These are phyloP conservation scores for Coprinopsis marcescibilis DNA, from an alignment of 768 basidiomycete genomes.

Conservation along the genomic window DNA sequence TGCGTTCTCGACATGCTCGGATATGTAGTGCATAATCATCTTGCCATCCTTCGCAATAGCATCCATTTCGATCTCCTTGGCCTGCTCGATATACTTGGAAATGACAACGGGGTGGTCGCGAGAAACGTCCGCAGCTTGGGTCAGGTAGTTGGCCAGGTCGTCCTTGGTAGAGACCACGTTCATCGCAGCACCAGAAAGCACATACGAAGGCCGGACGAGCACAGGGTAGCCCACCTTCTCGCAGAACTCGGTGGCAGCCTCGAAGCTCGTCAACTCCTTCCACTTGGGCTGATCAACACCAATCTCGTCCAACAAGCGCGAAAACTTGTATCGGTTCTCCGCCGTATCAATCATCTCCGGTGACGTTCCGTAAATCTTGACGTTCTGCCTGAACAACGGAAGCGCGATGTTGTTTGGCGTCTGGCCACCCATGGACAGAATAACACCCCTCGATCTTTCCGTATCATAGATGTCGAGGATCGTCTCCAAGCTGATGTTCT, in stretches of 20 bases:
- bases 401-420: slow-evolving; percentile 98
- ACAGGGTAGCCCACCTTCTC: slow-evolving; percentile 92
- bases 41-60: slow-evolving; percentile 96
- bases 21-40: slow-evolving; percentile 99
- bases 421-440: slow-evolving; percentile 97
- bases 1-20: slow-evolving; percentile 98
- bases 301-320: slow-evolving; percentile 93
- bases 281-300: slow-evolving; percentile 97
- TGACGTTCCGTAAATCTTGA: slow-evolving; percentile 97
- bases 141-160: slow-evolving; percentile 87
- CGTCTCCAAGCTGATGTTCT: slow-evolving; percentile 95
- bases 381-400: slow-evolving; percentile 92
- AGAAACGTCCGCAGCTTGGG: slow-evolving; percentile 93
- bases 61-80: slow-evolving; percentile 99
- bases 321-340: slow-evolving; percentile 99
- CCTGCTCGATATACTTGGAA: slow-evolving; percentile 98
- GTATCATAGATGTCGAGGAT: slow-evolving; percentile 95
- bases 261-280: slow-evolving; percentile 93
- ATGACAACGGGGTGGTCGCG: slow-evolving; percentile 90
- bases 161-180: slow-evolving; percentile 94
- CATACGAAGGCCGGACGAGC: slow-evolving; percentile 95
- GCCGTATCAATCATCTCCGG: slow-evolving; percentile 99
- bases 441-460: slow-evolving; percentile 85
- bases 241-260: slow-evolving; percentile 86
- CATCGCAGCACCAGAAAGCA: slow-evolving; percentile 99